Conservation (phyloP, 2,329 filamentous ascomycete species). For the Sporothrix sp. region DNA sequence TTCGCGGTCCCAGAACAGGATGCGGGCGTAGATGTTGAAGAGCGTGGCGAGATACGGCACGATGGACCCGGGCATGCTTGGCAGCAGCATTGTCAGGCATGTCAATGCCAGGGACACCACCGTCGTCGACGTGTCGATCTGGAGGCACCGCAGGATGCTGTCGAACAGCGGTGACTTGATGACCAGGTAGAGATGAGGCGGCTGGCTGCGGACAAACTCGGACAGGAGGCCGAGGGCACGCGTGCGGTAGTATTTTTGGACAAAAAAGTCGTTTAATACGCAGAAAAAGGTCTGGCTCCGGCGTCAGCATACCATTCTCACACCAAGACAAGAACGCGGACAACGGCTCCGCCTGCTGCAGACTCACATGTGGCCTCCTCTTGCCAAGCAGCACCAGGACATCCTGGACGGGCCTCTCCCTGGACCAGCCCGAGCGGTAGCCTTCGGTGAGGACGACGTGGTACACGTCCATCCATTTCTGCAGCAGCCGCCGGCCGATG, state of each 20-base stretch:
- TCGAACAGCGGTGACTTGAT: constrained; percentile 62
- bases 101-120: constrained; percentile 67
- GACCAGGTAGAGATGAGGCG: constrained; percentile 68
- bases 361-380: constrained; percentile 49
- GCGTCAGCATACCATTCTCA: too few species aligned
- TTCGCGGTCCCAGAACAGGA: constrained; percentile 67
- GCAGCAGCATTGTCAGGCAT: constrained; percentile 69
- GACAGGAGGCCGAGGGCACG: constrained; percentile 57
- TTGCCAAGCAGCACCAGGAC: constrained; percentile 54
- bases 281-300: constrained; percentile 50
- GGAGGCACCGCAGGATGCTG: constrained; percentile 62
- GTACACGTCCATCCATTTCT: constrained; percentile 45
- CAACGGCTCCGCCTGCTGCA: background rate
- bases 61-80: constrained; percentile 66
- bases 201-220: constrained; percentile 63
- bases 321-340: too few species aligned
- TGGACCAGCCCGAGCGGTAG: constrained; percentile 31
- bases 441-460: constrained; percentile 28
- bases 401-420: constrained; percentile 41
- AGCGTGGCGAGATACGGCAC: constrained; percentile 59
- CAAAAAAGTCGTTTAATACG: constrained; percentile 55
- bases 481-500: constrained; percentile 47
- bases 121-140: constrained; percentile 67
- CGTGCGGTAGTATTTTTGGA: constrained; percentile 53
- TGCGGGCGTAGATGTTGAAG: constrained; percentile 71